Conservation (phyloP, 441 rosid species). For the Biscutella laevigata region DNA sequence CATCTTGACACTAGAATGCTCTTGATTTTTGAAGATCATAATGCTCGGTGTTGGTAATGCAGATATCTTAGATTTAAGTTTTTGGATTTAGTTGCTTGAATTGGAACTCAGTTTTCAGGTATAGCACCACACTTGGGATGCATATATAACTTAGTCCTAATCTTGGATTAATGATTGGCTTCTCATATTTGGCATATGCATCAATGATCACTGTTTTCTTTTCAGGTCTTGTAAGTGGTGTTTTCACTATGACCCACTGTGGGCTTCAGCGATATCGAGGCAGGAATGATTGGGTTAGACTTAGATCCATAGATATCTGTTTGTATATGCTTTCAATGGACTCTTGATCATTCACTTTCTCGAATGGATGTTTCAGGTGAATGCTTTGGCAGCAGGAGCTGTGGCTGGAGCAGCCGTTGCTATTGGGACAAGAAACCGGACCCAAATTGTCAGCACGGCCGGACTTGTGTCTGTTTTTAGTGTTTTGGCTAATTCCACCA, state of each 20-base stretch:
- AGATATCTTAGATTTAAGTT: neutral
- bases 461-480: conserved; percentile 54
- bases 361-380: too few species aligned
- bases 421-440: conserved; percentile 54
- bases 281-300: conserved; percentile 66
- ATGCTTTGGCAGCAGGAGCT: conserved; percentile 67
- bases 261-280: conserved; percentile 56
- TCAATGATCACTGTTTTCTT: neutral
- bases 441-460: conserved; percentile 45
- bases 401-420: conserved; percentile 74
- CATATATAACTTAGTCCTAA: neutral
- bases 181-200: neutral
- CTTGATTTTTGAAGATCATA: neutral
- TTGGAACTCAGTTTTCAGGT: neutral
- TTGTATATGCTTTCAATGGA: too few species aligned
- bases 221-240: conserved; percentile 68
- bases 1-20: neutral
- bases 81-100: neutral
- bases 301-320: too few species aligned
- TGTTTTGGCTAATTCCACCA: conserved; percentile 56
- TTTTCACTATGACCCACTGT: conserved; percentile 47
- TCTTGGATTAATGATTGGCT: neutral
- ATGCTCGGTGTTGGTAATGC: neutral
- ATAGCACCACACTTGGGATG: too few species aligned
- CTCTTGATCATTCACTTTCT: too few species aligned